Evolutionary conservation across 1,284 basidiomycete genomes (phyloP).

Genomic region (Mycena sp.): DNA sequence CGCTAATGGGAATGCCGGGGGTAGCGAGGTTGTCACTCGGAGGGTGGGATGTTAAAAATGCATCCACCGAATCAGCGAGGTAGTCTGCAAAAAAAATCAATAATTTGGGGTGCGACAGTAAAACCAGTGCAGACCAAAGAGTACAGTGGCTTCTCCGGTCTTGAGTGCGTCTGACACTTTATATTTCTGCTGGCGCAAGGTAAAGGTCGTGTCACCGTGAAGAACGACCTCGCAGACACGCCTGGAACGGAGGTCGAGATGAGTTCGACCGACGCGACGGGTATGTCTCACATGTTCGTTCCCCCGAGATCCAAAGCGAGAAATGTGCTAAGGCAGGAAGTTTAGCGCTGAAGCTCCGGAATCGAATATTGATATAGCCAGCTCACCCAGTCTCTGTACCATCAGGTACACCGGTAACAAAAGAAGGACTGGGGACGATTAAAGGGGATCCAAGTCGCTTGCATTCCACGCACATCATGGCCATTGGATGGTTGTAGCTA

Average conservation of each 20-base stretch:
- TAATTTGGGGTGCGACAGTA: conserved; percentile 1
- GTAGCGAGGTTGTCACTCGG: conserved; percentile 47
- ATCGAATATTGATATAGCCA: conserved; percentile 6
- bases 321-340: conserved; percentile 72
- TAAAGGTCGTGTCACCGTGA: conserved; percentile 90
- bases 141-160: conserved; percentile 82
- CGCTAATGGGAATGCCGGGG: conserved; percentile 32
- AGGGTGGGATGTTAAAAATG: conserved; percentile 79
- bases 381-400: conserved; percentile 90
- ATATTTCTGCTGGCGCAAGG: conserved; percentile 93
- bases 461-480: conserved; percentile 78
- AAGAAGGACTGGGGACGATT: conserved; percentile 73
- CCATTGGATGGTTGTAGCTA: conserved; percentile 81
- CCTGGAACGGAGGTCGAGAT: conserved; percentile 53
- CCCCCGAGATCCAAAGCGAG: conserved; percentile 95
- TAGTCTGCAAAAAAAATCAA: conserved; percentile 78
- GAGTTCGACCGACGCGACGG: conserved; percentile 5
- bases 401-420: conserved; percentile 90
- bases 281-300: conserved; percentile 83
- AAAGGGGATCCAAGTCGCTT: conserved; percentile 2
- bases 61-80: conserved; percentile 95
- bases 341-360: conserved; percentile 1
- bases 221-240: conserved; percentile 94
- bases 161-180: conserved; percentile 91
- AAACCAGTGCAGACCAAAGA: conserved; percentile 76